Base-by-base conservation (phyloP, 2,329 filamentous ascomycete genomes). In the Aureobasidium leucospermi region DNA sequence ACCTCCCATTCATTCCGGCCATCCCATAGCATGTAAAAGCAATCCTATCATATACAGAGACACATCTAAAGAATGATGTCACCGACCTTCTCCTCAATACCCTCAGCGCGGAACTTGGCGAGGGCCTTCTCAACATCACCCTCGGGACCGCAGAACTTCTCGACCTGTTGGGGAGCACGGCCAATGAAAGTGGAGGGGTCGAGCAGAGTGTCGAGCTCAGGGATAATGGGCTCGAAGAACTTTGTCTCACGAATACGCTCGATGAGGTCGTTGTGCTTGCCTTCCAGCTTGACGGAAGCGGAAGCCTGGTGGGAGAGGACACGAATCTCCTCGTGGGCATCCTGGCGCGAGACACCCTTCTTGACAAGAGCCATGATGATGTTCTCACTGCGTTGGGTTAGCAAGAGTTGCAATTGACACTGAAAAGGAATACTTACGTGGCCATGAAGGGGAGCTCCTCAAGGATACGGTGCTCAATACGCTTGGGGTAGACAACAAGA, bases 371-470 rank as follows among this genome's bases (percentile, higher is more conserved):
- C 85, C 89, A 95, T 91, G 71, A 92, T 89, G 70, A 91, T 85
- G 65, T 81, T 80, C 69, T 82, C 78, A 15, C 53, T 57, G 34
- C 19, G 9, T 19, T 7, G 43, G 3, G 15, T 46, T 52, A 43
- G 34, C 11, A 36, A 52, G 9, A 3, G 13, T 13, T 7, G 15
- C 9, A 19, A 41, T 11, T 15, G 11, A 19, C 36, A 4, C 2
- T 19, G 6, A 15, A 61, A 31, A 57, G 23, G 7, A 31, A 36
- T 13, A 31, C 53, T 57, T 31, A 47, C 53, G 86, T 91, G 7
- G 85, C 81, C 87, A 93, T 95, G 75, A 96, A 96, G 1, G 92
- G 92, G 13, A 96, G 82, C 74, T 95, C 89, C 63, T 85, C 81
- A 65, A 85, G 81, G 47, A 95, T 78, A 63, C 81, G 85, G 61